phyloP scores from a whole-genome alignment of 2,329 filamentous ascomycete genomes.

The Diplodia corticola region DNA sequence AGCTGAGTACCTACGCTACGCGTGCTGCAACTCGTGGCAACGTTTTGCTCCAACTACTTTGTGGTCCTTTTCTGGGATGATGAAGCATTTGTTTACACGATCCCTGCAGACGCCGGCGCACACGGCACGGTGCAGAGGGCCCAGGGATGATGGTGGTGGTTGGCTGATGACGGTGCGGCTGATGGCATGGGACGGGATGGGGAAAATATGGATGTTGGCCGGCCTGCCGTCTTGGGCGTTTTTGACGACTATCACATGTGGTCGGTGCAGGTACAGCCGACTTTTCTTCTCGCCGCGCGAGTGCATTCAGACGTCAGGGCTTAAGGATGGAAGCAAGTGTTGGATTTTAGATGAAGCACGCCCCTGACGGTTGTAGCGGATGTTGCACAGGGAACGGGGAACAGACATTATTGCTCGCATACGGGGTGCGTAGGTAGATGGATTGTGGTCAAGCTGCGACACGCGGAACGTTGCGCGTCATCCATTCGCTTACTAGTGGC shows the following conservation, averaged over 20 bases:
- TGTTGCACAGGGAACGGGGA: neutral
- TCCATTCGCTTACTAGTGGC: neutral
- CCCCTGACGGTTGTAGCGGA: neutral
- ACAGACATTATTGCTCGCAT: neutral
- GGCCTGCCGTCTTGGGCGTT: neutral
- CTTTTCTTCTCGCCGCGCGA: neutral
- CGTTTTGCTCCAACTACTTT: neutral
- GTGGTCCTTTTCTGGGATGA: neutral
- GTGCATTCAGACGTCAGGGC: too few relatives aligned
- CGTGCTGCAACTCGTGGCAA: neutral
- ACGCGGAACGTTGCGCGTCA: neutral
- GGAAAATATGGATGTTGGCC: neutral
- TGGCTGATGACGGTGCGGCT: neutral
- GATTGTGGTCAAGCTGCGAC: neutral
- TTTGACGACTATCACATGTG: neutral
- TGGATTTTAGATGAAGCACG: neutral
- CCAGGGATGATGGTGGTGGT: neutral
- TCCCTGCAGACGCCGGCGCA: neutral
- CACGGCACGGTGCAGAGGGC: conserved; percentile 1
- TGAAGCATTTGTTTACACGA: neutral
- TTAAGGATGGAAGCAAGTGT: too few relatives aligned
- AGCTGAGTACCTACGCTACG: neutral
- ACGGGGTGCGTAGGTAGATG: neutral
- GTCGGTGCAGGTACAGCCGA: neutral
- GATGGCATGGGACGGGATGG: neutral